Base-by-base conservation (phyloP, 2,329 filamentous ascomycete species). In the Diaporthe sp. region DNA sequence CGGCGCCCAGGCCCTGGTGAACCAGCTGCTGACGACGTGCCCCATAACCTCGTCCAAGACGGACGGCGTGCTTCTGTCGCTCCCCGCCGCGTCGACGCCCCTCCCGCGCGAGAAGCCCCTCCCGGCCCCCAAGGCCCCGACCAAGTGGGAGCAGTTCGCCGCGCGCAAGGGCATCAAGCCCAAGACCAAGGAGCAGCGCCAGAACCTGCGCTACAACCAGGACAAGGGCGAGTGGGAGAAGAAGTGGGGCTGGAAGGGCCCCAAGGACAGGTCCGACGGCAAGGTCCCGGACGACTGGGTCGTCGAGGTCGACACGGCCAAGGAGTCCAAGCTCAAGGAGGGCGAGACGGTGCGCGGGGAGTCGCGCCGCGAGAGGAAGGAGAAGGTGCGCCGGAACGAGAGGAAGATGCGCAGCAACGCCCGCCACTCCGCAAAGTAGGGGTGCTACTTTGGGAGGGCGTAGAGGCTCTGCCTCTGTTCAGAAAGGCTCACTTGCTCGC, bases 101-200 rank as follows among this genome's bases (percentile, higher is more conserved):
- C 89, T 98, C 5, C 97, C 97, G 34, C 94, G 97, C 79, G 96
- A 98, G 87, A 98, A 99, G 86, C 95, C 95, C 13, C 88, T 98
- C 12, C 97, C 97, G 1, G 89, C 92, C 74, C 90, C 92, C 79
- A 97, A 96, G 77, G 88, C 93, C 74, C 93, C 93, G 79, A 98
- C 96, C 75, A 98, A 95, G 84, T 99, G 97, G 97, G 93, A 98
- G 88, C 92, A 93, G 81, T 99, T 99, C 87, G 97, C 97, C 61
- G 94, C 92, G 84, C 98, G 98, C 91, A 98, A 98, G 90, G 97
- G 97, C 74, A 98, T 99, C 86, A 94, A 94, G 87, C 92, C 92
- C 85, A 98, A 96, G 90, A 94, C 91, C 79, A 91, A 94, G 79
- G 95, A 97, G 82, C 89, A 92, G 84, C 90, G 92, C 77, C 85